Base-by-base conservation (phyloP, 805 yeast species). In the Torulaspora franciscae region DNA sequence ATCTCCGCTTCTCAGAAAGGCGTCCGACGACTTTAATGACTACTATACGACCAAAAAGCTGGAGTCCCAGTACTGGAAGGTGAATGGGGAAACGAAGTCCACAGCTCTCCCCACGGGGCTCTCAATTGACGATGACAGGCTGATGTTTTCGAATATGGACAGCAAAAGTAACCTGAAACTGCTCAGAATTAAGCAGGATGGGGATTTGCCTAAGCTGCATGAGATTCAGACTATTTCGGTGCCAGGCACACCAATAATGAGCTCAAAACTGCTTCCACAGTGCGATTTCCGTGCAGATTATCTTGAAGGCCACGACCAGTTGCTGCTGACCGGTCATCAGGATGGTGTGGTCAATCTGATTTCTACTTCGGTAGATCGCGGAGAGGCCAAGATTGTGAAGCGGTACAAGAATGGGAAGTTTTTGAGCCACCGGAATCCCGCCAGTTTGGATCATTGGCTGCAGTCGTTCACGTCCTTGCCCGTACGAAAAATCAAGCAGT, bases 321-420 rank as follows among this genome's bases (percentile, higher is more conserved):
- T 50, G 15, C 14, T 83, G 36, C 58, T 80, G n/a, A 74, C 95
- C 0, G 96, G 95, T 8, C 93, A 88, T 60, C 75, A 74, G 41
- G 77, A 79, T 47, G 96, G 96, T 1, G 67, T 75, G 43, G 86
- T 81, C 0, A 86, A 90, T 62, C 62, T 89, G 47, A 77, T 86
- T 3, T 69, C 83, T 13, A 71, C 88, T 7, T 66, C 77, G 0
- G 60, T 66, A 22, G 58, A 69, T 7, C 68, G 66, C 4, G 73
- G 73, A 19, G 69, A 74, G 44, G 96, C 96, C 0, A 87, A 81
- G 60, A 83, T 89, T 15, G 67, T 83, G 49, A 84, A 80, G 59
- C 70, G 95, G 30, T 89, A 82, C 68, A 86, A 86, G 63, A 96
- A 89, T 66, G 69, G 74, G 40, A 81, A 81, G 53, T 89, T 82